These are phyloP conservation scores for Venturia effusa DNA, from an alignment of 2,329 filamentous ascomycete genomes.

Conservation along the genomic window DNA sequence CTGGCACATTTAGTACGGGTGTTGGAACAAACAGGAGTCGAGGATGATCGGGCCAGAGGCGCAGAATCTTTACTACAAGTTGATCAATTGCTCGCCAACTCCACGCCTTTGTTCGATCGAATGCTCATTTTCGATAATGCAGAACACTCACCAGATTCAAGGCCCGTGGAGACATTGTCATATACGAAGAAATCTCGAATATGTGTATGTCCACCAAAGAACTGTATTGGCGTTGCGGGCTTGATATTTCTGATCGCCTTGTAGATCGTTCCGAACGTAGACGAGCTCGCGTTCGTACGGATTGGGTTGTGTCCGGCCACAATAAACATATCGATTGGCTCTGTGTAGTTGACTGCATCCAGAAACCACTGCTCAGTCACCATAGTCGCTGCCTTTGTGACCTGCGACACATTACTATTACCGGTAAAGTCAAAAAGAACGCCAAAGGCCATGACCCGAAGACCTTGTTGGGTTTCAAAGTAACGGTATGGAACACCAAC, in stretches of 20 bases:
- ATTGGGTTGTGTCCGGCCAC: slow-evolving; percentile 55
- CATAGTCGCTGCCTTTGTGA: slow-evolving; percentile 43
- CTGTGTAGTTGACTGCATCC: slow-evolving; percentile 41
- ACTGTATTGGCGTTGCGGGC: slow-evolving; percentile 49
- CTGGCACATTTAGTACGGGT: not conserved
- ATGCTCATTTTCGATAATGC: not conserved
- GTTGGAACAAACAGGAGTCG: not conserved
- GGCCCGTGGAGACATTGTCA: slow-evolving; percentile 48
- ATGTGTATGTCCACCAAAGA: slow-evolving; percentile 55
- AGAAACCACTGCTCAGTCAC: slow-evolving; percentile 49
- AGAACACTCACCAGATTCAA: slow-evolving; percentile 40
- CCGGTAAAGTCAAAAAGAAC: slow-evolving; percentile 41
- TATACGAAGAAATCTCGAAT: slow-evolving; percentile 55
- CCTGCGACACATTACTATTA: slow-evolving; percentile 50
- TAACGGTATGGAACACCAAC: slow-evolving; percentile 39
- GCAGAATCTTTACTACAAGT: not conserved
- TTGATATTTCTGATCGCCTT: slow-evolving; percentile 47
- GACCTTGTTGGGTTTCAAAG: slow-evolving; percentile 37
- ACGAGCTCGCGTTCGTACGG: slow-evolving; percentile 26
- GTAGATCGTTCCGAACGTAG: slow-evolving; percentile 39
- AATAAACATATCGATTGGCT: slow-evolving; percentile 53
- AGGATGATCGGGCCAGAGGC: not conserved
- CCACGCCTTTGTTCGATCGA: not conserved
- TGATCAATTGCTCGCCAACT: not conserved
- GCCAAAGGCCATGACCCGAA: slow-evolving; percentile 43